A percentile compares a stretch with the other conserved stretches of the same genome.
phyloP scores from a whole-genome alignment of 2,329 filamentous ascomycete genomes.

The Mariannaea elegans region DNA sequence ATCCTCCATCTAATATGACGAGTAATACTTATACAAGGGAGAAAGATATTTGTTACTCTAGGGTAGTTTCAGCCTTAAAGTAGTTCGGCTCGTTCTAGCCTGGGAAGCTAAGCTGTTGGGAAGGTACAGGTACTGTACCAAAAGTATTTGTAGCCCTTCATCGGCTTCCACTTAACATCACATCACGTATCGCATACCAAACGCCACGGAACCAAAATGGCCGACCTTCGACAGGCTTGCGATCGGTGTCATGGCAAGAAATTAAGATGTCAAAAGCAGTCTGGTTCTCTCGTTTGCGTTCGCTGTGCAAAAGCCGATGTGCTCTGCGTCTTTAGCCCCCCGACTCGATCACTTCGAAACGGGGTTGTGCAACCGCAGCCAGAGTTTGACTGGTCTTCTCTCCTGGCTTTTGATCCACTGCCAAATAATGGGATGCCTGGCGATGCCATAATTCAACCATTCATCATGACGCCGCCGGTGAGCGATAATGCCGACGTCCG shows the following conservation, averaged over 20 bases:
- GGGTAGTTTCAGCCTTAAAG: no score
- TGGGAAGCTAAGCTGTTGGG: no score
- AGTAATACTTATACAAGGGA: no score
- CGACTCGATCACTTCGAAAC: slow-evolving; percentile 33
- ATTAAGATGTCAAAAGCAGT: slow-evolving; percentile 53
- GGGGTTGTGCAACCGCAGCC: background rate
- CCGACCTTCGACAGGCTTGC: slow-evolving; percentile 47
- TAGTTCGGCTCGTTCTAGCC: no score
- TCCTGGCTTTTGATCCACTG: slow-evolving; percentile 22
- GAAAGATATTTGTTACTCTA: no score
- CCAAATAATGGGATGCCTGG: background rate
- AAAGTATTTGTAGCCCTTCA: no score
- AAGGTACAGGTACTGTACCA: no score
- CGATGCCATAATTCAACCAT: background rate
- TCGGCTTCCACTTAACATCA: background rate
- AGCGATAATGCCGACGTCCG: slow-evolving; percentile 4
- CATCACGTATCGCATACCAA: background rate
- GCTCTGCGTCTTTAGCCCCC: slow-evolving; percentile 55
- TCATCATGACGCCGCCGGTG: slow-evolving; percentile 20
- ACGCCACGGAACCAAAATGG: slow-evolving; percentile 18
- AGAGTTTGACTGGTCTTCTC: slow-evolving; percentile 36
- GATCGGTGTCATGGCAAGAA: slow-evolving; percentile 59
- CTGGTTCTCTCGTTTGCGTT: slow-evolving; percentile 47
- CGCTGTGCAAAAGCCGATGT: slow-evolving; percentile 53
- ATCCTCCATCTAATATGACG: no score